Evolutionary conservation across 1,139 yeast species (phyloP).

Genomic region (Yamadazyma membranifaciens): DNA sequence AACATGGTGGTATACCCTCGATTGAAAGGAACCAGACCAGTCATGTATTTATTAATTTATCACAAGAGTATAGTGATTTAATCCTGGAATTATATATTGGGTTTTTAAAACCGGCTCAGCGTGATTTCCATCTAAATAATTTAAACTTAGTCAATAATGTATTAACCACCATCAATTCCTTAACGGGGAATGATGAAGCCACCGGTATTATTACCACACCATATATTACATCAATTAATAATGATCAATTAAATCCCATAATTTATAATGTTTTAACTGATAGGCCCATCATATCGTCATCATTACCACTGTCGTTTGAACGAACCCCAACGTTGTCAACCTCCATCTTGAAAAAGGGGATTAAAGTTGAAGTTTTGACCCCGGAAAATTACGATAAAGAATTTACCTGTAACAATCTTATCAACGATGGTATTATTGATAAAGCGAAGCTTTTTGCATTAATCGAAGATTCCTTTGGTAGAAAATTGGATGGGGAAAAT

Average conservation of each 20-base stretch:
- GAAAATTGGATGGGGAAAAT: slow-evolving; percentile 58
- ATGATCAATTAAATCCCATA: slow-evolving; percentile 67
- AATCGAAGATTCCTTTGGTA: slow-evolving; percentile 79
- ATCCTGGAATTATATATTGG: slow-evolving; percentile 60
- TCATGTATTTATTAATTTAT: slow-evolving; percentile 82
- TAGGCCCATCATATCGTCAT: slow-evolving; percentile 88
- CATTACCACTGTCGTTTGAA: slow-evolving; percentile 73
- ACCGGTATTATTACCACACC: slow-evolving; percentile 48
- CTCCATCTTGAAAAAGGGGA: slow-evolving; percentile 77
- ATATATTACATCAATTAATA: slow-evolving; percentile 40
- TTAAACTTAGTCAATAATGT: slow-evolving; percentile 51
- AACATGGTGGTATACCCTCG: slow-evolving; percentile 87
- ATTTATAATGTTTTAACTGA: slow-evolving; percentile 88
- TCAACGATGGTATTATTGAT: slow-evolving; percentile 51
- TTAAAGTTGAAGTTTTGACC: slow-evolving; percentile 56
- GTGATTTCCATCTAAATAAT: slow-evolving; percentile 56
- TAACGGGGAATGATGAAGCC: slow-evolving; percentile 36
- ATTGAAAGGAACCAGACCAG: slow-evolving; percentile 77
- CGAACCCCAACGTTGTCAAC: slow-evolving; percentile 70
- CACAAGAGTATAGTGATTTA: slow-evolving; percentile 76
- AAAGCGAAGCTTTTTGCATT: slow-evolving; percentile 54
- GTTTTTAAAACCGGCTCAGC: slow-evolving; percentile 39
- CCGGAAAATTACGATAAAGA: slow-evolving; percentile 28
- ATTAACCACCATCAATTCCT: slow-evolving; percentile 31
- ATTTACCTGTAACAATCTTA: slow-evolving; percentile 44